Evolutionary conservation across 345 rosid species (phyloP).

Genomic region (Hirschfeldia incana): DNA sequence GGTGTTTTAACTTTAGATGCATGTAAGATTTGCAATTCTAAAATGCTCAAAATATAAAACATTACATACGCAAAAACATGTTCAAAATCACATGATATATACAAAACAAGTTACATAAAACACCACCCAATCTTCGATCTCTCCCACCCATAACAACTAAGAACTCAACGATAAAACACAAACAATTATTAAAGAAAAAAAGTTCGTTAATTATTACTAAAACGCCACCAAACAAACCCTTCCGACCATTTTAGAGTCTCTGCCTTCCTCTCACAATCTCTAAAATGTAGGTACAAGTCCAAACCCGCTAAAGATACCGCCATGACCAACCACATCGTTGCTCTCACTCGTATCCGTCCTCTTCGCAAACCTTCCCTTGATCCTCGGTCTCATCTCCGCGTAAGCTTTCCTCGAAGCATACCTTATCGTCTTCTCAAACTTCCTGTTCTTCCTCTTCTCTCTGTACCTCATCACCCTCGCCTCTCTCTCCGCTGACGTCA

Average conservation of each 20-base stretch:
- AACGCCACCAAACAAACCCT: slow-evolving; percentile 2
- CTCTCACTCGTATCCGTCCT: slow-evolving; percentile 48
- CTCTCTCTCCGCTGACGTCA: slow-evolving; percentile 81
- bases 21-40: not conserved
- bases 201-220: slow-evolving; percentile 30
- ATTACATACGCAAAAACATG: slow-evolving; percentile 7
- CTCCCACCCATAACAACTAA: not conserved
- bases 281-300: slow-evolving; percentile 84
- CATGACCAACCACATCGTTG: slow-evolving; percentile 42
- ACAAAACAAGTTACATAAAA: slow-evolving; percentile 35
- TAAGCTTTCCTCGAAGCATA: slow-evolving; percentile 93
- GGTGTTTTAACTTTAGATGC: not conserved
- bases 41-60: not conserved
- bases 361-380: slow-evolving; percentile 91
- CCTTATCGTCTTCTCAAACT: slow-evolving; percentile 97
- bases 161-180: slow-evolving; percentile 9
- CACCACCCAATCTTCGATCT: slow-evolving; percentile 26
- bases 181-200: slow-evolving; percentile 6
- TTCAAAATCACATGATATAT: slow-evolving; percentile 35
- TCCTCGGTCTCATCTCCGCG: slow-evolving; percentile 87
- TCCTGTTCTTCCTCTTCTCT: slow-evolving; percentile 94
- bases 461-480: slow-evolving; percentile 96
- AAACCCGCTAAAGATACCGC: slow-evolving; percentile 49
- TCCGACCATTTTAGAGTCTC: not conserved
- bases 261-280: not conserved